Evolutionary conservation across 1,139 yeast species (phyloP).

Genomic region (Scheffersomyces cryptocercus): DNA sequence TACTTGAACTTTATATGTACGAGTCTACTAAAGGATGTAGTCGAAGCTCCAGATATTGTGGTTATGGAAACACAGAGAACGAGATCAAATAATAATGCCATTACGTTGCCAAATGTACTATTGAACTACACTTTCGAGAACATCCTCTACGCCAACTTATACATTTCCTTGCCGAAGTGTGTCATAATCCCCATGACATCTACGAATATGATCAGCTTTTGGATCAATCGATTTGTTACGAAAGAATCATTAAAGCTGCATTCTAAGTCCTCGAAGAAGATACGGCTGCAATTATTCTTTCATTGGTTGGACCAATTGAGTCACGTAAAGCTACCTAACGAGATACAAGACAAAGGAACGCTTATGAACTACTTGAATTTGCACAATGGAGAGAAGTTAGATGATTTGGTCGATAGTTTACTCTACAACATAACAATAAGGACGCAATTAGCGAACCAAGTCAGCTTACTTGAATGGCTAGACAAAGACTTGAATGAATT

Average conservation of each 20-base stretch:
- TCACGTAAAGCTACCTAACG: slow-evolving; percentile 3
- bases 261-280: slow-evolving; percentile 21
- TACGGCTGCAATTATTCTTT: slow-evolving; percentile 22
- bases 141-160: slow-evolving; percentile 26
- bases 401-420: slow-evolving; percentile 42
- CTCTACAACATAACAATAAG: slow-evolving; percentile 35
- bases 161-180: slow-evolving; percentile 13
- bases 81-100: slow-evolving; percentile 29
- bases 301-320: slow-evolving; percentile 1
- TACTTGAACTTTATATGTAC: slow-evolving; percentile 26
- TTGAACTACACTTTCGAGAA: slow-evolving; percentile 39
- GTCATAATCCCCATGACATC: slow-evolving; percentile 36
- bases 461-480: slow-evolving; percentile 4
- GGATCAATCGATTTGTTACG: slow-evolving; percentile 37
- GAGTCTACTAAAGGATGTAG: slow-evolving; percentile 19
- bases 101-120: slow-evolving; percentile 43
- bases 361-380: slow-evolving; percentile 11
- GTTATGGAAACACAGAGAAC: slow-evolving; percentile 44
- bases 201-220: slow-evolving; percentile 36
- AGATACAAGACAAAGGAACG: slow-evolving; percentile 4
- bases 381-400: slow-evolving; percentile 25
- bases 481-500: slow-evolving; percentile 9
- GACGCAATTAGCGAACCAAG: slow-evolving; percentile 21
- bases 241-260: slow-evolving; percentile 15
- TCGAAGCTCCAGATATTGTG: slow-evolving; percentile 20